These are phyloP conservation scores for Amborella trichopoda DNA, from an alignment of 164 flowering plant species.

Conservation along the genomic window DNA sequence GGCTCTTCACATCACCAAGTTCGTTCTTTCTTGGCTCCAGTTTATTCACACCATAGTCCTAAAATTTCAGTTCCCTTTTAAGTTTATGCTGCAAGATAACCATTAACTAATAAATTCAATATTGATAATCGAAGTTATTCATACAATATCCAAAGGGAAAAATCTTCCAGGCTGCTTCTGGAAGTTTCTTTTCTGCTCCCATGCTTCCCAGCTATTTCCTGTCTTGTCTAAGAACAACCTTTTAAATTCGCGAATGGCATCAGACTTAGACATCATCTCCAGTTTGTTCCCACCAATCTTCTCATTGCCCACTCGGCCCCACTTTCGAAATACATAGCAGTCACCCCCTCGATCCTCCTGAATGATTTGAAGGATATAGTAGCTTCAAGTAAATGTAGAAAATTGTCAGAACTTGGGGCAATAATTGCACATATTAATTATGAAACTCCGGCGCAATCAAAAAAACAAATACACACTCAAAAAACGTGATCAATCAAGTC, in stretches of 20 bases:
- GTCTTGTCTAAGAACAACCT: conserved; percentile 88
- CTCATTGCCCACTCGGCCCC: conserved; percentile 96
- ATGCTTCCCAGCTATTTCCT: conserved; percentile 91
- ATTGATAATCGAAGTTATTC: conserved; percentile 1
- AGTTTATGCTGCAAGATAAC: not conserved
- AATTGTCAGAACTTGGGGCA: conserved; percentile 7
- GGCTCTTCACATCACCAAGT: conserved; percentile 20
- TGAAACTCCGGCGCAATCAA: not conserved
- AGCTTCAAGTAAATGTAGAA: conserved; percentile 39
- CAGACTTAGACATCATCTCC: conserved; percentile 64
- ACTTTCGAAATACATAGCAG: conserved; percentile 88
- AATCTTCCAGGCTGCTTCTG: conserved; percentile 87
- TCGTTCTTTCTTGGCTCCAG: conserved; percentile 32
- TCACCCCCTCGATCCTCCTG: conserved; percentile 75
- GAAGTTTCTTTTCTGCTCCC: conserved; percentile 62
- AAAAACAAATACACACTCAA: no score
- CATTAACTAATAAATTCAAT: not conserved
- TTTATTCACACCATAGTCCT: conserved; percentile 89
- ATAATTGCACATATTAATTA: not conserved
- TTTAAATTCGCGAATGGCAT: conserved; percentile 72
- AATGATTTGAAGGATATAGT: conserved; percentile 87
- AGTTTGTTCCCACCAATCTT: conserved; percentile 82
- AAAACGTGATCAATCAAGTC: no score
- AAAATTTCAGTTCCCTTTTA: no score
- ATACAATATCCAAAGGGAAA: conserved; percentile 92